Evolutionary conservation across 345 rosid species (phyloP), one percentile per base, ranked within the genome.

Genomic region (Eucalyptus lansdowneana): DNA sequence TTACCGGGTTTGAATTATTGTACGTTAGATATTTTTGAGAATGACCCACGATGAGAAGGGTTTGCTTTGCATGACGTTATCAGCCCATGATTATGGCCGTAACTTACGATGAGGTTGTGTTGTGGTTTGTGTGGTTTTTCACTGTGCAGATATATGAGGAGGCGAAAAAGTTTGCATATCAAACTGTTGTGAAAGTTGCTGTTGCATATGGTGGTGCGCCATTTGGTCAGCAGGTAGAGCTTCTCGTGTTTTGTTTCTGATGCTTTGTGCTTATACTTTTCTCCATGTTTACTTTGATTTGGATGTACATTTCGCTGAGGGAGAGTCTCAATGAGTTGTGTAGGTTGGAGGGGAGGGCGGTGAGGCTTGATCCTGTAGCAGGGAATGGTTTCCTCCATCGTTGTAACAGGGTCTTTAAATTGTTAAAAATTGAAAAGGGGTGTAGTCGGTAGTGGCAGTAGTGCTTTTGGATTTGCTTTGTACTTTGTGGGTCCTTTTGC

Each of bases 161-260:
- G 65, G 94, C 94, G 5, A 92, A 83, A 40, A 94, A 93, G 91
- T 94, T 94, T 92, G 93, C 95, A 25, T 50, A 85, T 88, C 87
- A 87, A 45, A 94, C 94, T 44, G 94, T 93, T n/a, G 89, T 94
- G 40, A 90, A 87, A 85, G 87, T 92, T 29, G 94, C 88, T 44
- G 96, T 93, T 60, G 95, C 88, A 3, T 94, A 94, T 90, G 95
- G 95, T 27, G 95, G 96, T 76, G 91, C 94, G 13, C 92, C 95
- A 31, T 91, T 94, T 50, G 85, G 83, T 31, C 91, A 86, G 86
- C 96, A 94, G 94, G 96, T 88, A 86, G 40, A 17, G 29, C 58
- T 86, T 19, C 76, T 58, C 16, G 45, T 51, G 49, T 49, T 21
- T 50, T 15, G 42, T 50, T 31, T 51, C 25, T 86, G 40, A 86